phyloP scores from a whole-genome alignment of 176 grass and related monocot genomes.

The Areca catechu region DNA sequence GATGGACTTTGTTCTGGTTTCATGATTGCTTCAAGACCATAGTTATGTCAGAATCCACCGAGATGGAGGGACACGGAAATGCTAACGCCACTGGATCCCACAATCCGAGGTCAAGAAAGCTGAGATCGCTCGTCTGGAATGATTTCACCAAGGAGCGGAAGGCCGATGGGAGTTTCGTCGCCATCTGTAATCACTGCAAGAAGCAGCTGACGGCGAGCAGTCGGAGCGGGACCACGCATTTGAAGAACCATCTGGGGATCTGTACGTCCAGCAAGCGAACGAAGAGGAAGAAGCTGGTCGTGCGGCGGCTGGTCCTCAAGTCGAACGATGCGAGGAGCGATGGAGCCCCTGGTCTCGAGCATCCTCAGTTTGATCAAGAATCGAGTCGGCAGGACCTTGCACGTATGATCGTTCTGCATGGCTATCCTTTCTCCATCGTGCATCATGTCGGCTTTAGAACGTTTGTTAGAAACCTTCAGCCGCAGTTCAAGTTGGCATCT shows the following conservation, averaged over 20 bases:
- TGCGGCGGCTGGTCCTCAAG: conserved; percentile 57
- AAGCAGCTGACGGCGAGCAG: conserved; percentile 98
- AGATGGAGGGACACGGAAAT: no score
- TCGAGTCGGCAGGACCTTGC: conserved; percentile 67
- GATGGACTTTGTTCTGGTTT: no score
- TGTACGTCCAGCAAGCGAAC: conserved; percentile 63
- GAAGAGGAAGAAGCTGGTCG: conserved; percentile 76
- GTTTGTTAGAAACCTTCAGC: conserved; percentile 85
- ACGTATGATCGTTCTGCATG: conserved; percentile 88
- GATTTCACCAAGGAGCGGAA: conserved; percentile 92
- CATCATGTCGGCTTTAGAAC: conserved; percentile 81
- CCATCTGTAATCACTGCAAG: conserved; percentile 97
- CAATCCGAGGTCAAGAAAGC: conserved; percentile 65
- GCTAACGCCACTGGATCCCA: conserved; percentile 7
- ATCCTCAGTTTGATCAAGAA: conserved; percentile 79
- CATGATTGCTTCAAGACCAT: no score
- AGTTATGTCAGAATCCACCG: no score
- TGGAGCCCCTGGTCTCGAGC: conserved; percentile 22
- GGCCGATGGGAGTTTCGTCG: conserved; percentile 67
- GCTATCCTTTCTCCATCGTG: conserved; percentile 83
- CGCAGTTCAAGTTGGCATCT: conserved; percentile 79
- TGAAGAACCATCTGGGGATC: conserved; percentile 80
- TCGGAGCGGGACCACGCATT: conserved; percentile 85
- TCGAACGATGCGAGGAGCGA: conserved; percentile 33
- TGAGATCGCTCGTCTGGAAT: conserved; percentile 87